Evolutionary conservation across 1,284 basidiomycete genomes (phyloP).

Genomic region (Apiotrichum siamense): DNA sequence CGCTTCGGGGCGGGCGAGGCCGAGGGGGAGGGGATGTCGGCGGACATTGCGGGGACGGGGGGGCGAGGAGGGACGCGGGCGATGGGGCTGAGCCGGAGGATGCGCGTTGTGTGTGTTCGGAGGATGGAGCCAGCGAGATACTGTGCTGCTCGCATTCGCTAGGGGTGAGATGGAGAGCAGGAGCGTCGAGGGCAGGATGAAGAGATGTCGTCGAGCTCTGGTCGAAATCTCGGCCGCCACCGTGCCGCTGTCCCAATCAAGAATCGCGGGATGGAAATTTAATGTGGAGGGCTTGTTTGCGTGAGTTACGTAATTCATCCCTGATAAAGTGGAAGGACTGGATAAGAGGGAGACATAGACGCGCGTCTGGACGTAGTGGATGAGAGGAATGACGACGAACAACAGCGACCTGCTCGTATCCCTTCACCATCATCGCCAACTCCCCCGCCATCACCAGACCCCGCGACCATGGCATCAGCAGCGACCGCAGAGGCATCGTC

Average conservation of each 20-base stretch:
- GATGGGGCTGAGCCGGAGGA: too few relatives aligned
- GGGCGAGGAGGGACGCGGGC: too few relatives aligned
- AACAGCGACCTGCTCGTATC: conserved; percentile 3
- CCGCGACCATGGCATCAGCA: too few relatives aligned
- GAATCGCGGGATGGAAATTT: too few relatives aligned
- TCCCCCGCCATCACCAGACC: conserved; percentile 1
- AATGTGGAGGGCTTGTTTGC: conserved; percentile 12
- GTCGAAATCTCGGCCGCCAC: too few relatives aligned
- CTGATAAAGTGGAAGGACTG: not conserved
- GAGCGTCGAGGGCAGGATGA: too few relatives aligned
- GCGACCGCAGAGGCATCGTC: conserved; percentile 25
- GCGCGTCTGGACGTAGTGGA: not conserved
- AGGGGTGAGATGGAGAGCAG: too few relatives aligned
- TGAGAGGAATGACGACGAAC: not conserved
- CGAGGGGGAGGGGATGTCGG: not conserved
- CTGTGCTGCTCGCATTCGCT: too few relatives aligned
- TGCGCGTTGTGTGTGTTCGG: conserved; percentile 3
- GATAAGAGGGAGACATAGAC: not conserved
- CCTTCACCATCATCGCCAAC: not conserved
- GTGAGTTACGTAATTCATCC: not conserved
- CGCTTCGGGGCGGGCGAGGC: conserved; percentile 8
- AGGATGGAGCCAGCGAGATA: too few relatives aligned
- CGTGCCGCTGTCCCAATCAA: too few relatives aligned
- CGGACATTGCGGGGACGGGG: not conserved
- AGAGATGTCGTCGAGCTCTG: not conserved